These are phyloP conservation scores for Penicillium bovifimosum DNA, from an alignment of 495 filamentous ascomycete genomes.

Conservation along the genomic window DNA sequence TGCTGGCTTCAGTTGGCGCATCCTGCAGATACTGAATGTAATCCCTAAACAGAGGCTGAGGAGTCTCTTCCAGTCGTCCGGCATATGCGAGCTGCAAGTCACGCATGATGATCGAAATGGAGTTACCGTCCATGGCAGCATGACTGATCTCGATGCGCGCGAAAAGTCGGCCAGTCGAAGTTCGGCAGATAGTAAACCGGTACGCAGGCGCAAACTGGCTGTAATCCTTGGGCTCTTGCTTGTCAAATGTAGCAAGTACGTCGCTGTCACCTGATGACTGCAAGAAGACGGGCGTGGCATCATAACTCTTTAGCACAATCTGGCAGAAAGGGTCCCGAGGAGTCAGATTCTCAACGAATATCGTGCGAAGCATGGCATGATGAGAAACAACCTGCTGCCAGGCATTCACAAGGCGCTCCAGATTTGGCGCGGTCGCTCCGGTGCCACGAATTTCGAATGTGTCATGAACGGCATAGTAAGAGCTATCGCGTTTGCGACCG, in stretches of 20 bases:
- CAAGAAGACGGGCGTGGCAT: conserved; percentile 26
- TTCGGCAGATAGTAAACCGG: conserved; percentile 45
- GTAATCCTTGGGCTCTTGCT: conserved; percentile 31
- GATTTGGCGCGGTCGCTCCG: conserved; percentile 26
- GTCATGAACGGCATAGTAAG: conserved; percentile 55
- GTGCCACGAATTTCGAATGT: conserved; percentile 52
- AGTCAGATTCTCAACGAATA: conserved; percentile 47
- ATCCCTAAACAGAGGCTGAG: conserved; percentile 48
- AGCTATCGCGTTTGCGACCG: conserved; percentile 50
- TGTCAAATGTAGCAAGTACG: conserved; percentile 30
- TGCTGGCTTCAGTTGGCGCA: conserved; percentile 32
- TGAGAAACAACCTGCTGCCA: conserved; percentile 47
- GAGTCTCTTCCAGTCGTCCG: conserved; percentile 26
- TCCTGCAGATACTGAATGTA: conserved; percentile 46
- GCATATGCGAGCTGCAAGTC: conserved; percentile 47
- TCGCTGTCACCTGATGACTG: conserved; percentile 31
- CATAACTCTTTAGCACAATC: conserved; percentile 42
- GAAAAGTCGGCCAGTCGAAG: conserved; percentile 34
- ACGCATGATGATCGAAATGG: conserved; percentile 42
- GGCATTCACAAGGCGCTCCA: conserved; percentile 33
- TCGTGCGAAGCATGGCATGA: conserved; percentile 48
- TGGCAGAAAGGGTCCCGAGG: conserved; percentile 44
- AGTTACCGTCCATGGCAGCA: conserved; percentile 46
- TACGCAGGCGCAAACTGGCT: conserved; percentile 39
- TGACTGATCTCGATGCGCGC: conserved; percentile 55